These are phyloP conservation scores for Monascus ruber DNA, from an alignment of 2,329 filamentous ascomycete genomes.

Conservation along the genomic window DNA sequence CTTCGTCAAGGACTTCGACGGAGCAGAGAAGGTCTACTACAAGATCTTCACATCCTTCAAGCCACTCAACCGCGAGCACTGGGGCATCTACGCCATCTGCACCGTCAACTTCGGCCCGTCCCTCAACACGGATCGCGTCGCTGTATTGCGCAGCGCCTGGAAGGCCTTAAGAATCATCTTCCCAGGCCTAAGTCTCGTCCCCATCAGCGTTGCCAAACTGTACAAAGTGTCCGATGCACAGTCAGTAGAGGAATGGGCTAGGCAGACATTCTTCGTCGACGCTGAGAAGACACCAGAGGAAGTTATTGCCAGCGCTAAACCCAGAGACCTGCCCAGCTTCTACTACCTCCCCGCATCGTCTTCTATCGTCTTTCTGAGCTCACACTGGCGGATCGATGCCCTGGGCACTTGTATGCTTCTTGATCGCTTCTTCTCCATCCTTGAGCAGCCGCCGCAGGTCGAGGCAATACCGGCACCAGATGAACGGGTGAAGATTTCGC, in stretches of 20 bases:
- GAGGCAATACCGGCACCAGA: not conserved
- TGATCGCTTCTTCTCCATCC: constrained; percentile 1
- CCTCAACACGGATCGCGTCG: not conserved
- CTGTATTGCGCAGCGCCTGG: constrained; percentile 4
- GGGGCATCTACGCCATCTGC: constrained; percentile 4
- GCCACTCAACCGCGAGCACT: constrained; percentile 3
- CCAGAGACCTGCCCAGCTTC: constrained; percentile 4
- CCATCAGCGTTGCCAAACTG: constrained; percentile 3
- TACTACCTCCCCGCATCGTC: constrained; percentile 4
- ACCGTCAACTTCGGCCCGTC: constrained; percentile 1
- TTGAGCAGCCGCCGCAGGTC: constrained; percentile 1
- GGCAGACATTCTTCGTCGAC: constrained; percentile 4
- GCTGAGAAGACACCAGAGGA: constrained; percentile 1
- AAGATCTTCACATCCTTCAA: constrained; percentile 2
- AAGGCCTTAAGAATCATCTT: constrained; percentile 5
- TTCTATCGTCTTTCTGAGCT: constrained; percentile 4
- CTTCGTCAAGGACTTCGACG: constrained; percentile 15
- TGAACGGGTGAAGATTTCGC: constrained; percentile 4
- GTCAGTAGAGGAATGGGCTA: constrained; percentile 2
- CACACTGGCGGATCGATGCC: constrained; percentile 8
- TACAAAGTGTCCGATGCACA: constrained; percentile 1
- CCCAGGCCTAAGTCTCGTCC: constrained; percentile 3
- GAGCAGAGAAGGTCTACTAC: constrained; percentile 3
- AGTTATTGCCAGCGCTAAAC: constrained; percentile 1
- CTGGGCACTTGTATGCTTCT: constrained; percentile 6